These are phyloP conservation scores for Colletotrichum sp. DNA, from an alignment of 2,329 filamentous ascomycete genomes.

Conservation along the genomic window DNA sequence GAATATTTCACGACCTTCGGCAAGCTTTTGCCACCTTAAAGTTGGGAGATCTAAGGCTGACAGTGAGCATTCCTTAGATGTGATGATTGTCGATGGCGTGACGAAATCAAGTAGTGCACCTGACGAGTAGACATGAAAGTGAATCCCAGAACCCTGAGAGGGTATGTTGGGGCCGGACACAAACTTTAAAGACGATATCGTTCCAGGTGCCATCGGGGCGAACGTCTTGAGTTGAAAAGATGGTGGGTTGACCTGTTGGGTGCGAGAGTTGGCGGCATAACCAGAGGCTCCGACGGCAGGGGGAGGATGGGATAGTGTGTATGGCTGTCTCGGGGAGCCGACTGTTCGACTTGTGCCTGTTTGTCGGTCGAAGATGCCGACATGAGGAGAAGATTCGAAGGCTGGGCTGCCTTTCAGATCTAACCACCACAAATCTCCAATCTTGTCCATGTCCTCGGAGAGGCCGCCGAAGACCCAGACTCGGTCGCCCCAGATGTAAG, in stretches of 20 bases:
- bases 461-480: slow-evolving; percentile 97
- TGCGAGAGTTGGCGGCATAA: slow-evolving; percentile 72
- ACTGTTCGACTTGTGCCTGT: slow-evolving; percentile 43
- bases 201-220: slow-evolving; percentile 83
- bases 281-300: slow-evolving; percentile 64
- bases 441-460: slow-evolving; percentile 96
- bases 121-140: slow-evolving; percentile 95
- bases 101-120: slow-evolving; percentile 93
- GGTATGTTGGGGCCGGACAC: slow-evolving; percentile 86
- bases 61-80: slow-evolving; percentile 85
- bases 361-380: slow-evolving; percentile 57
- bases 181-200: slow-evolving; percentile 90
- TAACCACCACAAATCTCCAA: slow-evolving; percentile 95
- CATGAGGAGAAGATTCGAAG: slow-evolving; percentile 73
- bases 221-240: slow-evolving; percentile 74
- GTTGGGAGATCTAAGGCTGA: slow-evolving; percentile 87
- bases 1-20: slow-evolving; percentile 93
- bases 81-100: slow-evolving; percentile 87
- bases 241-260: slow-evolving; percentile 69
- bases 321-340: slow-evolving; percentile 57
- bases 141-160: slow-evolving; percentile 86
- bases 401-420: slow-evolving; percentile 91
- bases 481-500: slow-evolving; percentile 88
- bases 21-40: slow-evolving; percentile 92
- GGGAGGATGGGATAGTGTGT: slow-evolving; percentile 50